Conservation (phyloP, 2,329 filamentous ascomycete species). For the Ramichloridium luteum region DNA sequence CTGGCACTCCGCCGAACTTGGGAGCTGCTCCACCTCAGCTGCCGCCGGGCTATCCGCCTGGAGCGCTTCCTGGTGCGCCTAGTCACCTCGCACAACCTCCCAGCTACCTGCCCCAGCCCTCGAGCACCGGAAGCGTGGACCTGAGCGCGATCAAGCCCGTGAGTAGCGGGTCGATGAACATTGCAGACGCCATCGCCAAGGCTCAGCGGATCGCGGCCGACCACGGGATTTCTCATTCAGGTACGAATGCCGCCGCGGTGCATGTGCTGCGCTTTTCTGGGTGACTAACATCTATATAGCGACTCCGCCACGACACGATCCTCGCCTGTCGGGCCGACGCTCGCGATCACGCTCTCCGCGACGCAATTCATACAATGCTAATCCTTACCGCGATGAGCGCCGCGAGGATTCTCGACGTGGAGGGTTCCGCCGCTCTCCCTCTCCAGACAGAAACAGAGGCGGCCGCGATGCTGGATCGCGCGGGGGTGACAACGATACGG, state of each 20-base stretch:
- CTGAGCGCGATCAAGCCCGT: constrained; percentile 68
- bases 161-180: constrained; percentile 68
- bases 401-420: constrained; percentile 51
- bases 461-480: constrained; percentile 16
- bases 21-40: constrained; percentile 17
- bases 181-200: constrained; percentile 73
- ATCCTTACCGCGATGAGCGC: constrained; percentile 76
- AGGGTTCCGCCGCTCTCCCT: constrained; percentile 58
- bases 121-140: constrained; percentile 64
- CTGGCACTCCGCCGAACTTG: constrained; percentile 38
- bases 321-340: constrained; percentile 41
- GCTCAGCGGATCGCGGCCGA: constrained; percentile 72
- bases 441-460: constrained; percentile 37
- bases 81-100: constrained; percentile 19
- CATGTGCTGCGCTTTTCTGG: constrained; percentile 22
- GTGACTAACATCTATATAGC: constrained; percentile 19
- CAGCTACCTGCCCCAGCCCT: constrained; percentile 49
- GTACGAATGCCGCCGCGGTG: constrained; percentile 32
- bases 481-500: constrained; percentile 59
- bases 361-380: constrained; percentile 53
- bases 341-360: constrained; percentile 60
- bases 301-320: constrained; percentile 29
- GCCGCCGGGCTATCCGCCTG: constrained; percentile 32
- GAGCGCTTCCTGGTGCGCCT: constrained; percentile 26
- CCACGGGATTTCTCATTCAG: constrained; percentile 47